phyloP scores from a whole-genome alignment of 306 rosid genomes.

The Quercus robur region DNA sequence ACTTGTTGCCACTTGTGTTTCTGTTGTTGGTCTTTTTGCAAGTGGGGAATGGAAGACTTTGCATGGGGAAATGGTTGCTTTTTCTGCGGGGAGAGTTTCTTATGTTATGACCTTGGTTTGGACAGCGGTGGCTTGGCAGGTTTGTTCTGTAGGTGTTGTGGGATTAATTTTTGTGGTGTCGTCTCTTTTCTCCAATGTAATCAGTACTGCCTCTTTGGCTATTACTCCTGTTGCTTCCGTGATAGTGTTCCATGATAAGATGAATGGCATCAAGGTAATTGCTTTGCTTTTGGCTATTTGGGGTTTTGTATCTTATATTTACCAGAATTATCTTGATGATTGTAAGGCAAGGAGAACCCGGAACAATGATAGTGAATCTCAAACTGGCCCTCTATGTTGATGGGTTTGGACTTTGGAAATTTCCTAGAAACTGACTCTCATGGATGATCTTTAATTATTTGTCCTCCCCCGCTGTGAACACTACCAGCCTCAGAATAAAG shows the following conservation, averaged over 20 bases:
- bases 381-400: conserved; percentile 17
- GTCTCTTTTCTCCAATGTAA: conserved; percentile 87
- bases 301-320: conserved; percentile 74
- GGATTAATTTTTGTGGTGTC: conserved; percentile 82
- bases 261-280: conserved; percentile 83
- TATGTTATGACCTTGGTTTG: conserved; percentile 75
- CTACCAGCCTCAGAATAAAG: not conserved
- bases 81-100: conserved; percentile 51
- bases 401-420: not conserved
- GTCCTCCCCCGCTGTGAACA: not conserved
- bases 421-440: not conserved
- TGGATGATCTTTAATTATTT: not conserved
- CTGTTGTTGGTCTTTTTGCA: conserved; percentile 62
- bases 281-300: conserved; percentile 86
- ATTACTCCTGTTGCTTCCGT: conserved; percentile 81
- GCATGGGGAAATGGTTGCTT: conserved; percentile 66
- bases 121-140: conserved; percentile 83
- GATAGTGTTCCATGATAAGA: conserved; percentile 70
- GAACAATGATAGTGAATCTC: conserved; percentile 20
- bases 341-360: conserved; percentile 36
- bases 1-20: conserved; percentile 64
- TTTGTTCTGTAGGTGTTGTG: conserved; percentile 88
- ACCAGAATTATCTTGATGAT: conserved; percentile 82
- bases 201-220: conserved; percentile 82
- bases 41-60: conserved; percentile 78